Percentiles rank a stretch among this genome's conserved stretches.
Evolutionary conservation across 345 rosid genomes (phyloP).

Genomic region (Populus nigra): DNA sequence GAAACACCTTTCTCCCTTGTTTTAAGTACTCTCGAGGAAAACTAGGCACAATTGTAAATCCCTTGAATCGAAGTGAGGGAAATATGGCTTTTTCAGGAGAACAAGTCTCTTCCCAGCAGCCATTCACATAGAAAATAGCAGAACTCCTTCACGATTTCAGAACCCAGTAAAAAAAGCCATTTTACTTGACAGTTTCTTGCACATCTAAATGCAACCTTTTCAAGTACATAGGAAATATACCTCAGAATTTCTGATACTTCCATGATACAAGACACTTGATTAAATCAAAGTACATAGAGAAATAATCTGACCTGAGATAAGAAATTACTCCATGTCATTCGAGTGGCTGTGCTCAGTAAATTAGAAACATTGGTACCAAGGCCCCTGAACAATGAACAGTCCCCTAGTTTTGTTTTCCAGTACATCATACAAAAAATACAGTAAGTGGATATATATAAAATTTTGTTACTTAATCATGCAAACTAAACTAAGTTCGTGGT

Average conservation of each 20-base stretch:
- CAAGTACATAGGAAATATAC: not conserved
- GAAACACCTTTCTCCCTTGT: not conserved
- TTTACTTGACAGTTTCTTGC: not conserved
- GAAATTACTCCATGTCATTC: constrained; percentile 26
- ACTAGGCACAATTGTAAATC: not conserved
- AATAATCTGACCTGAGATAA: constrained; percentile 45
- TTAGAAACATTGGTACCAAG: constrained; percentile 37
- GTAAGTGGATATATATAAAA: too few species aligned
- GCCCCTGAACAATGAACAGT: constrained; percentile 48
- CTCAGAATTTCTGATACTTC: not conserved
- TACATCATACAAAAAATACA: not conserved
- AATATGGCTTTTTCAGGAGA: not conserved
- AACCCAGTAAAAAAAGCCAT: too few species aligned
- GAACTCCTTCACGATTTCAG: too few species aligned
- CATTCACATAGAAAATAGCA: not conserved
- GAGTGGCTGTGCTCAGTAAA: constrained; percentile 30
- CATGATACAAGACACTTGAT: not conserved
- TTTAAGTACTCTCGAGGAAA: not conserved
- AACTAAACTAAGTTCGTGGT: too few species aligned
- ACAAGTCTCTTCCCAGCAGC: not conserved
- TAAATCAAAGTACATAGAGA: not conserved
- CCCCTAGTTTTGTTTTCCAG: constrained; percentile 21
- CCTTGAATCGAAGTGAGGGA: not conserved
- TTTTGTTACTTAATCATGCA: too few species aligned
- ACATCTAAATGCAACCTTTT: not conserved